Evolutionary conservation across 208 protist genomes (phyloP).

Genomic region (Trypanosoma cruzi): DNA sequence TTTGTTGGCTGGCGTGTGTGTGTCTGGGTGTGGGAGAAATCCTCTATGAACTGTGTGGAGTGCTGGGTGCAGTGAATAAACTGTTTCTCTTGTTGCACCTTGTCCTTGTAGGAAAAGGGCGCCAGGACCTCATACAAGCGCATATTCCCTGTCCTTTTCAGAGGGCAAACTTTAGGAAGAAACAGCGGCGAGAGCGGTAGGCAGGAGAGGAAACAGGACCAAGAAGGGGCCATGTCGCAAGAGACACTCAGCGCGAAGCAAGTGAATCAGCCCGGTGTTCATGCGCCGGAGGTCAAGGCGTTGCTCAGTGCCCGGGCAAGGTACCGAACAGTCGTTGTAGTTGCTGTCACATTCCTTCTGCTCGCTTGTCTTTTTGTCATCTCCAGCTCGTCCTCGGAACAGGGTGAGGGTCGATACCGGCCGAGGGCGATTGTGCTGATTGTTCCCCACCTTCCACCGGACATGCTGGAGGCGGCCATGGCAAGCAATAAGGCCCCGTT

Average conservation of each 20-base stretch:
- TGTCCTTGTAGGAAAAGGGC: too few species aligned
- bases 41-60: too few species aligned
- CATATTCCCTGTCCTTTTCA: too few species aligned
- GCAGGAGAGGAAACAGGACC: too few species aligned
- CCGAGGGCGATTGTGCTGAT: conserved; percentile 49
- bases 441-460: conserved; percentile 36
- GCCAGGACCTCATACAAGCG: too few species aligned
- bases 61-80: too few species aligned
- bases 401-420: conserved; percentile 28
- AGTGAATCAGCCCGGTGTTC: conserved; percentile 53
- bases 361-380: conserved; percentile 59
- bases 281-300: conserved; percentile 72
- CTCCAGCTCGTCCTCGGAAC: conserved; percentile 48
- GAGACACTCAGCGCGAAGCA: conserved; percentile 20
- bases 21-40: too few species aligned
- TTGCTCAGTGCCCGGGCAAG: conserved; percentile 60
- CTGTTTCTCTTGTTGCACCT: too few species aligned
- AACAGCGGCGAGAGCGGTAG: too few species aligned
- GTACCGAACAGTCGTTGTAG: conserved; percentile 59
- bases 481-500: conserved; percentile 72
- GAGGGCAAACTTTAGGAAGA: too few species aligned
- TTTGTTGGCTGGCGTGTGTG: too few species aligned
- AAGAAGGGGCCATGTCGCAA: not conserved
- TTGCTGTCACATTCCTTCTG: conserved; percentile 68
- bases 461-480: conserved; percentile 38